phyloP scores from a whole-genome alignment of 1,284 basidiomycete genomes.

The Austroboletus niveus region DNA sequence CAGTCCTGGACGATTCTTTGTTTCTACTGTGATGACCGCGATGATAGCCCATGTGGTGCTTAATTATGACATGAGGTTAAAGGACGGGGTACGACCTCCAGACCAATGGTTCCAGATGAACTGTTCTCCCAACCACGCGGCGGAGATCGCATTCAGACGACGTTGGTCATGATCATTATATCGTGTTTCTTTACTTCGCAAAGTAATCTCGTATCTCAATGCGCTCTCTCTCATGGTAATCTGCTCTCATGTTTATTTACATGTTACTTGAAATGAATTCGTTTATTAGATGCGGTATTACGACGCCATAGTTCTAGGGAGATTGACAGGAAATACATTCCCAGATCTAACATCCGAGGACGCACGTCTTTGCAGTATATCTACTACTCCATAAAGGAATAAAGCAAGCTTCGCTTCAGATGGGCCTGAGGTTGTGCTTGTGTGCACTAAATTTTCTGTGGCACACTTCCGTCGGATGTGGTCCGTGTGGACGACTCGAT shows the following conservation, averaged over 20 bases:
- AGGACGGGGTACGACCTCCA: conserved; percentile 36
- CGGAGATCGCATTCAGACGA: conserved; percentile 34
- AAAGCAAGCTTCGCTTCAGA: not conserved
- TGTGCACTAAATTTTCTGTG: conserved; percentile 3
- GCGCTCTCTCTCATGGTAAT: conserved; percentile 11
- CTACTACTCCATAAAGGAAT: not conserved
- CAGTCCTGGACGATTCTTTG: conserved; percentile 42
- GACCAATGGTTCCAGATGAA: conserved; percentile 39
- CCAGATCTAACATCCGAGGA: conserved; percentile 2
- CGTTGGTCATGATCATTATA: conserved; percentile 12
- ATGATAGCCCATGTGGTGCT: conserved; percentile 38
- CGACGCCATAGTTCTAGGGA: conserved; percentile 6
- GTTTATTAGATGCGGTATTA: not conserved
- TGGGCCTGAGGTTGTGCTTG: not conserved
- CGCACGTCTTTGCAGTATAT: not conserved
- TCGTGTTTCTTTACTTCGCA: conserved; percentile 6
- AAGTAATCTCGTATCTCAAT: conserved; percentile 11
- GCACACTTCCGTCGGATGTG: not conserved
- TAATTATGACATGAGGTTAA: conserved; percentile 36
- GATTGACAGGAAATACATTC: conserved; percentile 14
- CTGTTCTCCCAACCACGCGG: conserved; percentile 28
- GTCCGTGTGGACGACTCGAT: not conserved
- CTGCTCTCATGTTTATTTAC: conserved; percentile 7
- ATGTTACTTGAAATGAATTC: conserved; percentile 3
- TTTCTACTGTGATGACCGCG: conserved; percentile 33